Evolutionary conservation across 139 green algal genomes (phyloP).

Genomic region (Yamagishiella unicocca): DNA sequence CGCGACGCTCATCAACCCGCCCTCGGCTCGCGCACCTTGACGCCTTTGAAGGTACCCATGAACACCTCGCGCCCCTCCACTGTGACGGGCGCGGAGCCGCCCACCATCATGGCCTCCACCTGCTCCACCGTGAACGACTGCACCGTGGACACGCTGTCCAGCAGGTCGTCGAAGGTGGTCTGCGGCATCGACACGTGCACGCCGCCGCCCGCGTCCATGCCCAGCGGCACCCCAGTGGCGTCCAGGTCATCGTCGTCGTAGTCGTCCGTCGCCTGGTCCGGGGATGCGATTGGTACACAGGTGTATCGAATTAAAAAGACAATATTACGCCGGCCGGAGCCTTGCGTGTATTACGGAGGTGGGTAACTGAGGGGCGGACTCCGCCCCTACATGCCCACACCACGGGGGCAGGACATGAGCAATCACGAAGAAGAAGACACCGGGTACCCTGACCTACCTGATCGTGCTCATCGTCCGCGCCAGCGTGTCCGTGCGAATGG

Average conservation of each 20-base stretch:
- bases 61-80: slow-evolving; percentile 62
- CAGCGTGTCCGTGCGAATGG: background rate
- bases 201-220: background rate
- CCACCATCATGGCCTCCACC: slow-evolving; percentile 56
- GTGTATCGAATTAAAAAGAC: too few species aligned
- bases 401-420: too few species aligned
- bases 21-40: slow-evolving; percentile 52
- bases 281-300: background rate
- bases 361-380: too few species aligned
- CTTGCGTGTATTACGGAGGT: too few species aligned
- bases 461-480: slow-evolving; percentile 43
- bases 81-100: slow-evolving; percentile 44
- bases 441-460: slow-evolving; percentile 40
- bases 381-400: too few species aligned
- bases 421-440: too few species aligned
- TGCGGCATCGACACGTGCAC: slow-evolving; percentile 61
- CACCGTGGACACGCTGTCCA: slow-evolving; percentile 63
- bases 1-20: background rate
- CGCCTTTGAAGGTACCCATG: slow-evolving; percentile 60
- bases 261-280: slow-evolving; percentile 34
- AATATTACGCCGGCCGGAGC: too few species aligned
- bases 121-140: slow-evolving; percentile 63
- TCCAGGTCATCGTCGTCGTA: slow-evolving; percentile 22
- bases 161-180: slow-evolving; percentile 54
- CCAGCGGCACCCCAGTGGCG: background rate